A percentile compares a stretch with the other conserved stretches of the same genome.
These are phyloP conservation scores for Phaffia rhodozyma DNA, from an alignment of 1,284 basidiomycete species.

Conservation along the genomic window DNA sequence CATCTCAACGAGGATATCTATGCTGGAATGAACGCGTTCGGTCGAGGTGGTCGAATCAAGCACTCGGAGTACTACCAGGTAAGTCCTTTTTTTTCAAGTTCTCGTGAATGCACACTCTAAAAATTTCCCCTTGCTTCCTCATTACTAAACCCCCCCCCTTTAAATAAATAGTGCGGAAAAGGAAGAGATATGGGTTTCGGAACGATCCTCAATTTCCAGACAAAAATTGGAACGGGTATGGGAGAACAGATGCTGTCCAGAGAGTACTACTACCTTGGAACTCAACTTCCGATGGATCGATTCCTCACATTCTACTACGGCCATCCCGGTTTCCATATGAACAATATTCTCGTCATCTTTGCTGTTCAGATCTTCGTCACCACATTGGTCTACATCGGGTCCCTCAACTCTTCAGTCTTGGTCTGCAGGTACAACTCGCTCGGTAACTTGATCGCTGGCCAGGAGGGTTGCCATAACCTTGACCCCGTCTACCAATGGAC, in stretches of 20 bases:
- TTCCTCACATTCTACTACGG: slow-evolving; percentile 99
- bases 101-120: background rate
- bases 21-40: slow-evolving; percentile 97
- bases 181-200: slow-evolving; percentile 98
- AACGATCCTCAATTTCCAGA: slow-evolving; percentile 98
- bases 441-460: slow-evolving; percentile 58
- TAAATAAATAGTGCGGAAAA: slow-evolving; percentile 73
- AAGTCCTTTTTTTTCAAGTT: slow-evolving; percentile 12
- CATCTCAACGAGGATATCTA: slow-evolving; percentile 99
- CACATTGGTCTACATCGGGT: slow-evolving; percentile 85
- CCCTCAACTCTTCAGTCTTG: slow-evolving; percentile 62
- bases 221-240: slow-evolving; percentile 99
- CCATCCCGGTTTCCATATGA: slow-evolving; percentile 99
- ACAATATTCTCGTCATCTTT: slow-evolving; percentile 95
- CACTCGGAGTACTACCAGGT: slow-evolving; percentile 89
- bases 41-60: slow-evolving; percentile 93
- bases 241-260: slow-evolving; percentile 98
- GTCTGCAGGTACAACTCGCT: slow-evolving; percentile 64
- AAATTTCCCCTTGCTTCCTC: background rate
- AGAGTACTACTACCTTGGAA: slow-evolving; percentile 98
- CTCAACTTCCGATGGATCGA: slow-evolving; percentile 94
- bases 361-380: slow-evolving; percentile 88
- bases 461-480: slow-evolving; percentile 83
- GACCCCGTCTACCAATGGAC: slow-evolving; percentile 85
- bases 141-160: too few species aligned